Base-by-base conservation (phyloP, 192 early-diverging fungal species). In the Coemansia javaensis region DNA sequence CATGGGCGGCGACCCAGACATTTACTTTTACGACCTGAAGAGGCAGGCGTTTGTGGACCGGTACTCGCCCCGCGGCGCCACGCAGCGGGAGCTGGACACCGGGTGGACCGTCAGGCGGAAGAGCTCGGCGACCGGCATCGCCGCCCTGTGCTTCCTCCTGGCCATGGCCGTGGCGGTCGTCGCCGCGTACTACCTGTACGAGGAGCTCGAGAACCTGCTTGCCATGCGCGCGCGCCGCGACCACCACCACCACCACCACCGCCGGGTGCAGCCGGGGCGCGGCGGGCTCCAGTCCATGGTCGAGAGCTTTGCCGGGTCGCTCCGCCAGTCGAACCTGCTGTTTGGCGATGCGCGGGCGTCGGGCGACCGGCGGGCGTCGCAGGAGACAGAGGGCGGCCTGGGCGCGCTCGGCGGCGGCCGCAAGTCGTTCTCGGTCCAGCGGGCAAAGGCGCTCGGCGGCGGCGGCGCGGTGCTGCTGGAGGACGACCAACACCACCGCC, bases 1-100 rank as follows among this genome's bases (percentile, higher is more conserved):
- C n/a, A n/a, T n/a, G 22, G 28, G 12, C 1, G 63, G 63, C 16
- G 63, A 66, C 24, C 5, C 23, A 0, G 46, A 66, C 44, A 71
- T 71, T 12, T 71, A 71, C 34, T 63, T 71, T 43, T 71, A 71
- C 33, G 56, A 63, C 40, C 28, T 71, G 50, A 27, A 44, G 17
- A 16, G 22, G 22, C n/a, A 49, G 38, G 32, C 55, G 15, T 71
- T 59, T 53, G 67, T 71, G 12, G 40, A 45, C 15, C 28, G 27
- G 9, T 71, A 63, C 48, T 71, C 60, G 24, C 67, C 68, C 9
- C 30, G 30, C 4, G 56, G 52, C 7, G 59, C 60, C 32, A 39
- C 68, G 2, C 27, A 34, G 3, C 12, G 0, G 3, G 68, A 71
- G 35, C 39, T 71, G 14, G 68, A 71, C n/a, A 56, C 47, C 9